These are phyloP conservation scores for Penicillium sp. DNA, from an alignment of 2,329 filamentous ascomycete genomes.

Conservation along the genomic window DNA sequence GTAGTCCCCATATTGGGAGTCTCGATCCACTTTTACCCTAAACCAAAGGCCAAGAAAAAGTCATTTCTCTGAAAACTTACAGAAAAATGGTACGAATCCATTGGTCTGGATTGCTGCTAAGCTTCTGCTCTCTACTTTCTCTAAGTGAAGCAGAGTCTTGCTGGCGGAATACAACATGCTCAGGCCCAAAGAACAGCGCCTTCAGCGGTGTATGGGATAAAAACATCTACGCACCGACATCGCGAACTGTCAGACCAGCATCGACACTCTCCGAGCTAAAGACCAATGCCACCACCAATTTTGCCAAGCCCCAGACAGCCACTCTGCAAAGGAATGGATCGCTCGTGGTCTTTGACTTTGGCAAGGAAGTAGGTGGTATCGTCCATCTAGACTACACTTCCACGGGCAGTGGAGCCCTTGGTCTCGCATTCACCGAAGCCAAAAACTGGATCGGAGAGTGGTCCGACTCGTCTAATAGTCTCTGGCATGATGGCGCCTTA, in stretches of 20 bases:
- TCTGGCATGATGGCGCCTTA: slow-evolving; percentile 52
- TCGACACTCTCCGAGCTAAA: slow-evolving; percentile 49
- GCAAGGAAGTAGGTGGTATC: slow-evolving; percentile 64
- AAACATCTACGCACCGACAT: slow-evolving; percentile 62
- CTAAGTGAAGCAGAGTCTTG: slow-evolving; percentile 45
- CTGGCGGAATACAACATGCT: slow-evolving; percentile 63
- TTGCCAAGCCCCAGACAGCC: slow-evolving; percentile 39
- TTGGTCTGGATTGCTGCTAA: slow-evolving; percentile 21
- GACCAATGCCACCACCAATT: slow-evolving; percentile 31
- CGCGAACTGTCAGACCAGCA: slow-evolving; percentile 57
- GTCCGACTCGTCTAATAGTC: slow-evolving; percentile 58
- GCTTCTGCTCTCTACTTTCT: slow-evolving; percentile 26
- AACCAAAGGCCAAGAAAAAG: neutral
- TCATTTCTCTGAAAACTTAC: neutral
- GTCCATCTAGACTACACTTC: slow-evolving; percentile 58
- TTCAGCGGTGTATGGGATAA: slow-evolving; percentile 65
- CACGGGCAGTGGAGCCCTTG: slow-evolving; percentile 47
- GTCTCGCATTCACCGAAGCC: slow-evolving; percentile 57
- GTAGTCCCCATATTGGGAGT: slow-evolving; percentile 1
- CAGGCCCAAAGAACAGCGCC: slow-evolving; percentile 54
- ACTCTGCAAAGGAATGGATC: slow-evolving; percentile 56
- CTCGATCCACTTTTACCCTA: neutral
- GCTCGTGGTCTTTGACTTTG: slow-evolving; percentile 65
- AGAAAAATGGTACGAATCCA: slow-evolving; percentile 23
- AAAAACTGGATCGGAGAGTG: slow-evolving; percentile 56